phyloP scores from a whole-genome alignment of 768 basidiomycete species.

The Myochromella boudieri region DNA sequence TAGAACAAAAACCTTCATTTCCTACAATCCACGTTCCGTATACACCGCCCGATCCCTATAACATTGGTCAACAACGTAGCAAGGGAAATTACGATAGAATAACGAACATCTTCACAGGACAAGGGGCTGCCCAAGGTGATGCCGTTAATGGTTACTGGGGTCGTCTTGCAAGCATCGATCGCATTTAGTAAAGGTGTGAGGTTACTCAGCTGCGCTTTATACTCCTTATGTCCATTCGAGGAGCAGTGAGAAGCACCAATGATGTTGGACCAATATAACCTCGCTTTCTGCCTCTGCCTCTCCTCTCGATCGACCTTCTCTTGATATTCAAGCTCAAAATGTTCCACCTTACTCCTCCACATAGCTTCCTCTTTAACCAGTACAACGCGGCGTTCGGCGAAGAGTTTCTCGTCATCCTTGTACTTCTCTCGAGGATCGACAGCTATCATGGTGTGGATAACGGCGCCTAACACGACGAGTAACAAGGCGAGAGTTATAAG shows the following conservation, averaged over 20 bases:
- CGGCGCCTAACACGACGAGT: too few species aligned
- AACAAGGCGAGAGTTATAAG: too few species aligned
- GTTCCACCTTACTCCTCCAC: not conserved
- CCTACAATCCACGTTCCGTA: not conserved
- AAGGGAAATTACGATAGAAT: not conserved
- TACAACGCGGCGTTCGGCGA: not conserved
- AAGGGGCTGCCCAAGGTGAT: conserved; percentile 13
- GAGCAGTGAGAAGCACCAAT: conserved; percentile 10
- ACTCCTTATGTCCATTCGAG: conserved; percentile 7
- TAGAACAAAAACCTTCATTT: not conserved
- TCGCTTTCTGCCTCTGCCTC: conserved; percentile 9
- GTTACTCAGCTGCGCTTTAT: conserved; percentile 16
- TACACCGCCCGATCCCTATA: not conserved
- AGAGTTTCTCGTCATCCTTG: too few species aligned
- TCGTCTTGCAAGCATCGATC: conserved; percentile 19
- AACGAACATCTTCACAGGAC: conserved; percentile 13
- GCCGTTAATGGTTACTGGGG: conserved; percentile 15
- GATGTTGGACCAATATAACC: conserved; percentile 18
- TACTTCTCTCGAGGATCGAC: too few species aligned
- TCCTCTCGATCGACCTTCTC: conserved; percentile 6
- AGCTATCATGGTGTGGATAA: too few species aligned
- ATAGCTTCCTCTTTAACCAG: not conserved
- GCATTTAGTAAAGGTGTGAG: conserved; percentile 11
- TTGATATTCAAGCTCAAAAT: not conserved
- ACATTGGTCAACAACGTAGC: not conserved